Evolutionary conservation across 2,329 filamentous ascomycete genomes (phyloP).

Genomic region (Penicillium sp.): DNA sequence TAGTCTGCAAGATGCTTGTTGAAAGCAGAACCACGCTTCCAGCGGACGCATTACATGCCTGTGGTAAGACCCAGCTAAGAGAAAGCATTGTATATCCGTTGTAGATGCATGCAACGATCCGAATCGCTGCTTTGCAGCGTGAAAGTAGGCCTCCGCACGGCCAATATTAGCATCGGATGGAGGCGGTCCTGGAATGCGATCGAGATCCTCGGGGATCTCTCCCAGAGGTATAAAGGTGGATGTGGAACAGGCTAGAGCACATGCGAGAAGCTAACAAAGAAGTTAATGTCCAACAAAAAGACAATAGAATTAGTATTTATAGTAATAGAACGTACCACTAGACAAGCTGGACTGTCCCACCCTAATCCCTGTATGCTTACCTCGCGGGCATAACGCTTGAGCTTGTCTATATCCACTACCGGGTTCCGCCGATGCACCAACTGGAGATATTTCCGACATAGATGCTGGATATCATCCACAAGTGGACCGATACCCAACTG

Average conservation of each 20-base stretch:
- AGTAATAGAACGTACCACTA: constrained; percentile 19
- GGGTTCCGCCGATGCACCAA: constrained; percentile 22
- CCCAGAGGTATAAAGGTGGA: constrained; percentile 15
- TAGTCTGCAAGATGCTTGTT: constrained; percentile 25
- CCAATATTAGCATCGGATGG: constrained; percentile 19
- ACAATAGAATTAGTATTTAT: background rate
- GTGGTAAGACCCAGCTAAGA: constrained; percentile 24
- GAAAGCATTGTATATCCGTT: constrained; percentile 25
- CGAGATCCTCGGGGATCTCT: constrained; percentile 19
- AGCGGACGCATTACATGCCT: constrained; percentile 23
- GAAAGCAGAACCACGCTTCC: constrained; percentile 26
- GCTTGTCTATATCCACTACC: constrained; percentile 19
- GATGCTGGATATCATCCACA: constrained; percentile 19
- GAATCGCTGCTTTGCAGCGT: constrained; percentile 25
- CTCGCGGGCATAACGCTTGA: constrained; percentile 22
- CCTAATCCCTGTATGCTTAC: constrained; percentile 23
- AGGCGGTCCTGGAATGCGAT: constrained; percentile 15
- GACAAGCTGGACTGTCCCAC: constrained; percentile 26
- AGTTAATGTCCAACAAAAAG: background rate
- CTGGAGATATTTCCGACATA: constrained; percentile 18
- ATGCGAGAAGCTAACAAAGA: constrained; percentile 19
- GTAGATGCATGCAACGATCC: constrained; percentile 22
- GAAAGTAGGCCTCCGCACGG: constrained; percentile 22
- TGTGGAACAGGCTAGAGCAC: constrained; percentile 21
- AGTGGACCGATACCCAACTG: constrained; percentile 13